Evolutionary conservation across 2,329 filamentous ascomycete species (phyloP), one percentile per base, ranked within the genome.

Genomic region (Ophiostoma populinum): DNA sequence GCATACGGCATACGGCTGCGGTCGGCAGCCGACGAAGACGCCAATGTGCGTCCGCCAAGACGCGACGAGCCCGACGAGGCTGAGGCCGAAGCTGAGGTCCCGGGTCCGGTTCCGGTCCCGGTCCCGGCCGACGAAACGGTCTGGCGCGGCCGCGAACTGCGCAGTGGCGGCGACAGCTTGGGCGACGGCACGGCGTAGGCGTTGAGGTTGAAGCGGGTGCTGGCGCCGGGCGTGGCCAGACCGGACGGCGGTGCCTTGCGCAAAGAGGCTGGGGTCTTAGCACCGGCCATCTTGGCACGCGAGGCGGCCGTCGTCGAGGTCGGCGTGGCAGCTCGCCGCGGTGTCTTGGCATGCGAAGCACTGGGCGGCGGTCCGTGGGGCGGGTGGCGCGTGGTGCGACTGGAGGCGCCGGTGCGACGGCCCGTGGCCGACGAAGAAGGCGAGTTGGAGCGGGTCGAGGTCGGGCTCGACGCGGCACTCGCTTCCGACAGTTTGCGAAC

Each of bases 131-230:
- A 63, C 8, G 80, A 82, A 16, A 92, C 75, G 7, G 80, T 76
- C 48, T 82, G 76, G 34, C 82, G 67, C n/a, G 81, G 80, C 27
- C 81, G 67, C 27, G 82, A 90, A 49, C 80, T 90, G 49, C 83
- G 71, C 32, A 92, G 58, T 8, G 77, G 72, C 4, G 83, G 82
- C 1, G 85, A 92, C 22, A 76, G 65, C 49, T 80, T 82, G 1
- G 80, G 70, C 13, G 65, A 63, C 28, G 80, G 71, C 22, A 70
- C 62, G 38, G 77, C 69, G 51, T 80, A 81, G 25, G 80, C 80
- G 45, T 78, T 75, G 10, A 90, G 62, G 45, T 78, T 75, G 10
- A 90, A 62, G 34, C 70, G 65, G 46, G 63, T 73, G 46, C 62
- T 69, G 41, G 61, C 66, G 19, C 61, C 66, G 18, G 62, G 52